phyloP scores from a whole-genome alignment of 1,284 basidiomycete species.

The Omphalotus olearius region DNA sequence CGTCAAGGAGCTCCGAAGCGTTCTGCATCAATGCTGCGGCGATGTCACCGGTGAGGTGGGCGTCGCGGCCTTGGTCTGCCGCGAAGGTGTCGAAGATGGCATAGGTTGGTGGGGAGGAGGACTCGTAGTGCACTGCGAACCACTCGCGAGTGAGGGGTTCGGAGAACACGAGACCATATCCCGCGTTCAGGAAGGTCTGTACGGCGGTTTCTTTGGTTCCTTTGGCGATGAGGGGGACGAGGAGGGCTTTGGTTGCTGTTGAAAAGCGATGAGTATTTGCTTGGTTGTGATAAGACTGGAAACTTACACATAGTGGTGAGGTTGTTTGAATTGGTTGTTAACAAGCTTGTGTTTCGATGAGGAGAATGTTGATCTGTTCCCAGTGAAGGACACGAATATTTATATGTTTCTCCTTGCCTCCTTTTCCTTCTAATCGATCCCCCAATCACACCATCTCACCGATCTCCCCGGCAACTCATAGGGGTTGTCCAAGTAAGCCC shows the following conservation, averaged over 20 bases:
- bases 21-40: conserved; percentile 31
- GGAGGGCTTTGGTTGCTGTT: conserved; percentile 24
- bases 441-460: too few species aligned
- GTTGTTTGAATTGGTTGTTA: too few species aligned
- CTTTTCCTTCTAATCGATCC: too few species aligned
- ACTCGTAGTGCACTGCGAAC: conserved; percentile 33
- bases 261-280: neutral
- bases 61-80: conserved; percentile 27
- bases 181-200: conserved; percentile 27
- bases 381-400: too few species aligned
- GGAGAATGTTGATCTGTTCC: too few species aligned
- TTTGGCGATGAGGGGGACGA: conserved; percentile 35
- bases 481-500: too few species aligned
- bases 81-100: conserved; percentile 39
- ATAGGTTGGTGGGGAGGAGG: conserved; percentile 22
- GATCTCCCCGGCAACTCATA: too few species aligned
- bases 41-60: conserved; percentile 33
- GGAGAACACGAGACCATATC: conserved; percentile 26
- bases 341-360: too few species aligned
- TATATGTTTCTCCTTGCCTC: too few species aligned
- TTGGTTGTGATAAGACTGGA: too few species aligned
- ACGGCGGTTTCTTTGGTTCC: conserved; percentile 26
- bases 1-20: conserved; percentile 26
- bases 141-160: conserved; percentile 38
- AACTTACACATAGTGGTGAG: too few species aligned